A percentile compares a stretch with the other conserved stretches of the same genome.
Conservation (phyloP, 371 early-diverging fungal genomes). For the Sporodiniella umbellata region DNA sequence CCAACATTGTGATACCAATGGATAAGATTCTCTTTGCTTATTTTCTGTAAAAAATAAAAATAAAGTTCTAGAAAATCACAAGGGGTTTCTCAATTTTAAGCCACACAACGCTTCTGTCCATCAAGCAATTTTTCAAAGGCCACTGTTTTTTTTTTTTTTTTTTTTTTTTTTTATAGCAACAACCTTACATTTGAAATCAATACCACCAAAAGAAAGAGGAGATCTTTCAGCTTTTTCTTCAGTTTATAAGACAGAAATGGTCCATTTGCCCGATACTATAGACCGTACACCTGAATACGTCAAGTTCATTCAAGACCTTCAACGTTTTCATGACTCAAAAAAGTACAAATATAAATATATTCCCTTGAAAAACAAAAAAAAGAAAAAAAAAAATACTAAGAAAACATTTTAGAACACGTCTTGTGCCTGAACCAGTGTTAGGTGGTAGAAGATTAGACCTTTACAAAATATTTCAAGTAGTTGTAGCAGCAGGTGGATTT, state of each 20-base stretch:
- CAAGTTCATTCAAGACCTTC: slow-evolving; percentile 64
- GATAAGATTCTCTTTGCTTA: no score
- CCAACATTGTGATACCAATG: no score
- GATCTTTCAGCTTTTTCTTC: not conserved
- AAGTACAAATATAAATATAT: slow-evolving; percentile 39
- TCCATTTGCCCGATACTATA: slow-evolving; percentile 50
- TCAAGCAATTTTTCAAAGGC: not conserved
- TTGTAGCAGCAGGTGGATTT: slow-evolving; percentile 66
- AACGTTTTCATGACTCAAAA: slow-evolving; percentile 58
- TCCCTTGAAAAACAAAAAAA: not conserved
- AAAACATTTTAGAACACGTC: slow-evolving; percentile 54
- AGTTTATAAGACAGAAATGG: slow-evolving; percentile 5
- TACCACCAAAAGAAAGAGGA: slow-evolving; percentile 6
- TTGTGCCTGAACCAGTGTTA: slow-evolving; percentile 69
- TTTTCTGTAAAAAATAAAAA: slow-evolving; percentile 8
- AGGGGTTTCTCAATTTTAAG: not conserved
- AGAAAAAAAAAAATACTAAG: no score
- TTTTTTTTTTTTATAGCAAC: not conserved
- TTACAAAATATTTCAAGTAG: slow-evolving; percentile 62
- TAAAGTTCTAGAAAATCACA: slow-evolving; percentile 10
- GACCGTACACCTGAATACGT: slow-evolving; percentile 70
- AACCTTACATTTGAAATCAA: not conserved
- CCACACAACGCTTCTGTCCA: not conserved
- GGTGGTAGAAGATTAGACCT: slow-evolving; percentile 74
- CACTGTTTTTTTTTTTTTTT: not conserved